phyloP scores from a whole-genome alignment of 139 green algal species.

The Gonium pectorale region DNA sequence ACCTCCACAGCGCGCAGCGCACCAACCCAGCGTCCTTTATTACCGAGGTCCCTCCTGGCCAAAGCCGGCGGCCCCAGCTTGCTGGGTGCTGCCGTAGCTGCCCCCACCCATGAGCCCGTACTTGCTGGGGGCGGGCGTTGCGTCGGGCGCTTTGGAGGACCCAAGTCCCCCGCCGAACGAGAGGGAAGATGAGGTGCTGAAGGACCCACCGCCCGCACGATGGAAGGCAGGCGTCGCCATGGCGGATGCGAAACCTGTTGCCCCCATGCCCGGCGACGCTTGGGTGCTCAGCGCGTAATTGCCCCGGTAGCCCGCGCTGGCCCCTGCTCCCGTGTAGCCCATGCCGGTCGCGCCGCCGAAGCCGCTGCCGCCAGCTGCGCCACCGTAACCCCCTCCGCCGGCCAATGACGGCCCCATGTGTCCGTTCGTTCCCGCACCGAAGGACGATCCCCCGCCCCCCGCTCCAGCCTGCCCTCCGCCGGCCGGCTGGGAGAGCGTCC shows the following conservation, averaged over 20 bases:
- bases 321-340: not conserved
- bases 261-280: not conserved
- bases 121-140: conserved; percentile 20
- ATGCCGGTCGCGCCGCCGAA: too few relatives aligned
- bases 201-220: not conserved
- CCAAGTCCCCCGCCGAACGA: not conserved
- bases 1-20: too few relatives aligned
- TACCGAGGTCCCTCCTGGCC: too few relatives aligned
- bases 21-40: too few relatives aligned
- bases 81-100: not conserved
- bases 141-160: not conserved
- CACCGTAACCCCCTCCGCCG: too few relatives aligned
- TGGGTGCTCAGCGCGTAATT: not conserved
- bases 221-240: conserved; percentile 5
- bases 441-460: not conserved
- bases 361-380: too few relatives aligned
- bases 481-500: not conserved
- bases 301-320: not conserved
- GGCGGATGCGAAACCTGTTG: not conserved
- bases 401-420: too few relatives aligned
- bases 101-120: conserved; percentile 6
- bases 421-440: too few relatives aligned
- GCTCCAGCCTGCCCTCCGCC: not conserved
- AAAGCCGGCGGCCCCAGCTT: too few relatives aligned
- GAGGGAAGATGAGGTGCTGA: conserved; percentile 2